Evolutionary conservation across 257 asterid genomes (phyloP), one percentile per base, ranked within the genome.

Genomic region (Nyctanthes arbortristis): DNA sequence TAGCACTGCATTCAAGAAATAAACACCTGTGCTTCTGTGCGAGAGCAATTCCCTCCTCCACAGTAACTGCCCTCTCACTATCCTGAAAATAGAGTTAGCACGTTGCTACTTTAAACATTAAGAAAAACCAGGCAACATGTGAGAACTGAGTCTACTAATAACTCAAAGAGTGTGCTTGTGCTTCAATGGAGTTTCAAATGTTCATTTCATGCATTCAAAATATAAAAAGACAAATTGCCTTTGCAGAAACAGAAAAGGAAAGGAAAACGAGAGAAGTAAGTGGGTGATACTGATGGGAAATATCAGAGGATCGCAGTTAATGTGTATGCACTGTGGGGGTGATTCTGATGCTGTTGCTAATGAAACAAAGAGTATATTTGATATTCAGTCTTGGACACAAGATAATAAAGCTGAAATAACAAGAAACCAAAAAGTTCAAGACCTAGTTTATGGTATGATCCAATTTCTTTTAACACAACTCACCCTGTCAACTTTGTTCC

Each of bases 401-500:
- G n/a, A n/a, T n/a, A n/a, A n/a, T n/a, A n/a, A n/a, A n/a, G n/a
- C n/a, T n/a, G n/a, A n/a, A n/a, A n/a, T n/a, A n/a, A n/a, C n/a
- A n/a, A n/a, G n/a, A n/a, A n/a, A n/a, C n/a, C n/a, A n/a, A n/a
- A n/a, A n/a, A n/a, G n/a, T n/a, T n/a, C n/a, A n/a, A n/a, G n/a
- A n/a, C n/a, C n/a, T n/a, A n/a, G n/a, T n/a, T n/a, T n/a, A n/a
- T n/a, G n/a, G n/a, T n/a, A n/a, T n/a, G n/a, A n/a, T n/a, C n/a
- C n/a, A n/a, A n/a, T n/a, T n/a, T n/a, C n/a, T n/a, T n/a, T n/a
- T n/a, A n/a, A n/a, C 12, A 71, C 4, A 61, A 81, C 84, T 79
- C 66, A 92, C 97, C 81, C 84, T 84, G 70, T 92, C 97, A 30
- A 92, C 92, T 87, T 92, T 92, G 85, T 92, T 92, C 54, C 96